Evolutionary conservation across 768 basidiomycete genomes (phyloP).

Genomic region (Pleurotus sapidus): DNA sequence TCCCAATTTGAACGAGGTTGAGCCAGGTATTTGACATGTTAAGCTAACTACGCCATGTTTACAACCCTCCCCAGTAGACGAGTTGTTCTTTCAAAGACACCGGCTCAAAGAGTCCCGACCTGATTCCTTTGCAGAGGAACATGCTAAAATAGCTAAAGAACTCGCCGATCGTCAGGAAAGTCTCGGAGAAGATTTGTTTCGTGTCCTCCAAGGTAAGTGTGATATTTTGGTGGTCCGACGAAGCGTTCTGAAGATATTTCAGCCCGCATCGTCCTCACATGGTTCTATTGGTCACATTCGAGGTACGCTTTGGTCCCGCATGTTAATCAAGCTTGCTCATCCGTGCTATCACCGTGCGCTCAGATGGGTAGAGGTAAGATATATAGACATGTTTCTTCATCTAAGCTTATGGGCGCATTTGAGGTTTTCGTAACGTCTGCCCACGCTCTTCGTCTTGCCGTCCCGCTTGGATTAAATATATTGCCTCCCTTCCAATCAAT

Average conservation of each 20-base stretch:
- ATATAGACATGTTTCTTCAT: neutral
- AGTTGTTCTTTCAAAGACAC: slow-evolving; percentile 49
- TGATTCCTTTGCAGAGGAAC: slow-evolving; percentile 65
- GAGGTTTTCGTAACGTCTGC: slow-evolving; percentile 63
- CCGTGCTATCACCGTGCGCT: slow-evolving; percentile 8
- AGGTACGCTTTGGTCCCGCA: slow-evolving; percentile 36
- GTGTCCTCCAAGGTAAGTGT: slow-evolving; percentile 57
- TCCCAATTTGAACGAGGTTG: slow-evolving; percentile 45
- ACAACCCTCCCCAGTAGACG: slow-evolving; percentile 31
- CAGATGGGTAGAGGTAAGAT: slow-evolving; percentile 72
- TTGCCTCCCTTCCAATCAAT: slow-evolving; percentile 67
- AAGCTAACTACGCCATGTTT: neutral
- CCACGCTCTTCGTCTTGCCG: slow-evolving; percentile 51
- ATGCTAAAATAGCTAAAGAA: slow-evolving; percentile 53
- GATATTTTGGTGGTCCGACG: neutral
- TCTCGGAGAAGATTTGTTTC: slow-evolving; percentile 53
- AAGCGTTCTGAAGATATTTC: neutral
- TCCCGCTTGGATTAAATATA: slow-evolving; percentile 70
- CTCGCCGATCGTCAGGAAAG: slow-evolving; percentile 44
- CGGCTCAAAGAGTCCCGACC: slow-evolving; percentile 42
- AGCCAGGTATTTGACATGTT: slow-evolving; percentile 31
- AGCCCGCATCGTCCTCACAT: slow-evolving; percentile 65
- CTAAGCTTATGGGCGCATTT: neutral
- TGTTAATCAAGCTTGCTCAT: neutral
- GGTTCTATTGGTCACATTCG: slow-evolving; percentile 76